Evolutionary conservation across 169 alveolate genomes (phyloP).

Genomic region (Cardiosporidium cionae): DNA sequence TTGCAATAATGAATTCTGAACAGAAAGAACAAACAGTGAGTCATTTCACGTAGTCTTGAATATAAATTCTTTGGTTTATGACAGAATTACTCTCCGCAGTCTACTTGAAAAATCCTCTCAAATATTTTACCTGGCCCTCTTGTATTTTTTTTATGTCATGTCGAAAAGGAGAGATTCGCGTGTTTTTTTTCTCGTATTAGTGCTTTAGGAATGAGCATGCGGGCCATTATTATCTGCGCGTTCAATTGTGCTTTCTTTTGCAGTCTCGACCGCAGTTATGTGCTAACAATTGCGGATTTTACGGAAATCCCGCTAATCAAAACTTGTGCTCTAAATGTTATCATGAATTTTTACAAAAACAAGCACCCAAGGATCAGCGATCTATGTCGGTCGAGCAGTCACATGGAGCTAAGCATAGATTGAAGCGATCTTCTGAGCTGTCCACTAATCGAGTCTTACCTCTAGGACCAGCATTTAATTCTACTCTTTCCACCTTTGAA

Average conservation of each 20-base stretch:
- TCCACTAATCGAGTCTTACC: neutral
- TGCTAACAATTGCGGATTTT: constrained; percentile 79
- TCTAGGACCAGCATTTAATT: neutral
- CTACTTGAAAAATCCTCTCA: too few relatives aligned
- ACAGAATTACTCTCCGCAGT: too few relatives aligned
- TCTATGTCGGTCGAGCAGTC: neutral
- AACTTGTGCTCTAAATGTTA: constrained; percentile 81
- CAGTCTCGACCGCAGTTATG: constrained; percentile 62
- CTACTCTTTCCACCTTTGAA: neutral
- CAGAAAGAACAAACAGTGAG: neutral
- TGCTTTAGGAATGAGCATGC: too few relatives aligned
- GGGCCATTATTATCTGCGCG: too few relatives aligned
- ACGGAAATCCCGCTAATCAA: constrained; percentile 80
- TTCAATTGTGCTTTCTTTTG: too few relatives aligned
- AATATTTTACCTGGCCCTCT: too few relatives aligned
- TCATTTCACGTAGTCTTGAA: neutral
- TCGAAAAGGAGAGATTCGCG: too few relatives aligned
- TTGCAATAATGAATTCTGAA: neutral
- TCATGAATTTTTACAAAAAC: constrained; percentile 59
- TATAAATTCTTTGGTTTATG: too few relatives aligned
- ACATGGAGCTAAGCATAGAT: neutral
- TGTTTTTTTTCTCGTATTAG: too few relatives aligned
- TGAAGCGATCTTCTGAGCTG: neutral
- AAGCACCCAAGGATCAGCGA: constrained; percentile 19
- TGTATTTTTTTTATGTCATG: too few relatives aligned